Base-by-base conservation (phyloP, 768 basidiomycete genomes). In the Naganishia vaughanmartiniae region DNA sequence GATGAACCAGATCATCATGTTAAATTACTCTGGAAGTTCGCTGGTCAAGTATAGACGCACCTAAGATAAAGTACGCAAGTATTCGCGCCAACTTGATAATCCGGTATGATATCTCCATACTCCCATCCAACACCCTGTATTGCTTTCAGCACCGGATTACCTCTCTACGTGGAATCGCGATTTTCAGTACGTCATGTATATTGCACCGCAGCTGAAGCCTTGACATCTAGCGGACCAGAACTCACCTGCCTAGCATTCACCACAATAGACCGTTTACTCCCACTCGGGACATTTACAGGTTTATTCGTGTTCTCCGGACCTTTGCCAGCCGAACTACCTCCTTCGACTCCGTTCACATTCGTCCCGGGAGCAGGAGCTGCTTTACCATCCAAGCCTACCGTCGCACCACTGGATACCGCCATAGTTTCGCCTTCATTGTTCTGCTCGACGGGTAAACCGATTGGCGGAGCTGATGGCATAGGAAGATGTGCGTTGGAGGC, bases 61-160 rank as follows among this genome's bases (percentile, higher is more conserved):
- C 93, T 95, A 67, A 99, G 86, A 79, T 90, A 99, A 28, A 99
- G 82, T 12, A 94, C 90, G 24, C 93, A 90, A 1, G 93, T 93
- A 31, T 94, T 97, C 26, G 89, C 85, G 26, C 96, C 96, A 21
- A 99, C 94, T 80, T 97, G 93, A 80, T 91, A 99, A 81, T 99
- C 96, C 28, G 89, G 88, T 21, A 90, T 85, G 71, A 98, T 93
- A 77, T 98, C 94, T 0, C 91, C 91, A 76, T 92, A 96, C 79
- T 98, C 93, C 81, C 93, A 94, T 1, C 90, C 87, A 2, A 96
- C 90, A 81, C 92, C 91, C 72, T 89, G 87, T 66, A 98, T 90
- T 74, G 85, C 86, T 76, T 91, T 88, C 24, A 97, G 85, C n/a
- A 97, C 84, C 0, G 91, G 91, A 78, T 99, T 99, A 26, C 90